These are phyloP conservation scores for Alloteropsis angusta DNA, from an alignment of 202 grass and related monocot species.

Conservation along the genomic window DNA sequence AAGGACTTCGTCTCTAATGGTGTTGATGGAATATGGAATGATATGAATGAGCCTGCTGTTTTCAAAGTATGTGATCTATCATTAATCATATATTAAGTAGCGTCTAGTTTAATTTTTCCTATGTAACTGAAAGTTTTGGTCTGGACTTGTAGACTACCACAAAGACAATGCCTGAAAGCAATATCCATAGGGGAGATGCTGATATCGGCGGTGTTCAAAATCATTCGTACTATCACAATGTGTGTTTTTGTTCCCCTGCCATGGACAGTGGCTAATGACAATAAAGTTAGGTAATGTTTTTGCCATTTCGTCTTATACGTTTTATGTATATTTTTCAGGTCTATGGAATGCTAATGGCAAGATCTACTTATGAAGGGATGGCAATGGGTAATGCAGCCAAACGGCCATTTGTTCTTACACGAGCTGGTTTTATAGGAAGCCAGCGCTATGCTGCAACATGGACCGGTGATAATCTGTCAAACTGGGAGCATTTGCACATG, in stretches of 20 bases:
- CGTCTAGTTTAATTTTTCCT: not conserved
- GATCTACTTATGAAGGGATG: constrained; percentile 90
- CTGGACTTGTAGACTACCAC: constrained; percentile 56
- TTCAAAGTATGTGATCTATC: constrained; percentile 51
- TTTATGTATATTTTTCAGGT: constrained; percentile 45
- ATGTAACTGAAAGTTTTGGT: constrained; percentile 17
- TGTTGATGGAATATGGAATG: constrained; percentile 97
- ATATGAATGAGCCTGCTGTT: constrained; percentile 96
- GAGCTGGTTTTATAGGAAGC: constrained; percentile 93
- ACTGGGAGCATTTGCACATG: constrained; percentile 96
- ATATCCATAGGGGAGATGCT: constrained; percentile 77
- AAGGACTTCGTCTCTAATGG: constrained; percentile 72
- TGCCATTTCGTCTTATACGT: not conserved
- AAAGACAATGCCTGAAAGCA: constrained; percentile 92
- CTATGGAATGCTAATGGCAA: constrained; percentile 96
- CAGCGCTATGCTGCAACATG: constrained; percentile 97
- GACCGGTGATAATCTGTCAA: constrained; percentile 95
- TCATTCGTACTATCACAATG: constrained; percentile 88
- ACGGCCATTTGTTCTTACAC: constrained; percentile 87
- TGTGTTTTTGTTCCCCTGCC: constrained; percentile 28
- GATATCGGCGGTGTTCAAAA: constrained; percentile 76
- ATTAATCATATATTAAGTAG: not conserved
- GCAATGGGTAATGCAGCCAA: constrained; percentile 51
- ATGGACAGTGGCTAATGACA: not conserved
- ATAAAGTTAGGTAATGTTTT: not conserved